Base-by-base conservation (phyloP, 2,329 filamentous ascomycete genomes). In the Talaromyces amestolkiae region DNA sequence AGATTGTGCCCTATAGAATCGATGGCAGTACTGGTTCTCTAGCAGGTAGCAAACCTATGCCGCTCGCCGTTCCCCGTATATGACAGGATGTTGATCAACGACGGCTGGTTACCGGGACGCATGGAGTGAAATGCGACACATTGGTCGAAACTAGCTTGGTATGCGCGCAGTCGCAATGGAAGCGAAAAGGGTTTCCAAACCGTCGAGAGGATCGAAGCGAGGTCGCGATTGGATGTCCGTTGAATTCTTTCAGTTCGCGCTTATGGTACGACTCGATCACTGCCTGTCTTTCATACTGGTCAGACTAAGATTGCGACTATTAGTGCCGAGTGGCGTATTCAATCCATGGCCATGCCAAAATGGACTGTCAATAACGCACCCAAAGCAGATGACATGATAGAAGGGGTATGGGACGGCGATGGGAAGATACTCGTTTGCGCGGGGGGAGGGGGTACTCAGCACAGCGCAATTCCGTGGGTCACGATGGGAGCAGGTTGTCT, bases 81-180 rank as follows among this genome's bases (percentile, higher is more conserved):
- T 76, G 74, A 51, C 73, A 69, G 68, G 67, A 71, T 72, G 69
- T 72, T 69, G 72, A 69, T 74, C 69, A 70, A 72, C 71, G 73
- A 68, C 69, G 69, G 68, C 65, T 69, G 69, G 71, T 72, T 76
- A 76, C 71, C 68, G 72, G 74, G 73, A 76, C 74, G 74, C 77
- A 78, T 78, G 76, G 76, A 76, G 75, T 70, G 64, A 72, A 68
- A 63, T 71, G 71, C 76, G 70, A 73, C 73, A 77, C 76, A 78
- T 77, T 73, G 73, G 72, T 76, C 72, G 70, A 74, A 37, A 56
- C n/a, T 37, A 37, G 47, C 22, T 62, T 39, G 60, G 47, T 33
- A 17, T 31, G 60, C 35, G 60, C 51, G 60, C 22, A 15, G 39
- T 43, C 35, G 60, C 35, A 24, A 37, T 33, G 31, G 35, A 58